A percentile compares a stretch with the other conserved stretches of the same genome.
Evolutionary conservation across 371 early-diverging fungal species (phyloP).

Genomic region (Mucor circinelloides): DNA sequence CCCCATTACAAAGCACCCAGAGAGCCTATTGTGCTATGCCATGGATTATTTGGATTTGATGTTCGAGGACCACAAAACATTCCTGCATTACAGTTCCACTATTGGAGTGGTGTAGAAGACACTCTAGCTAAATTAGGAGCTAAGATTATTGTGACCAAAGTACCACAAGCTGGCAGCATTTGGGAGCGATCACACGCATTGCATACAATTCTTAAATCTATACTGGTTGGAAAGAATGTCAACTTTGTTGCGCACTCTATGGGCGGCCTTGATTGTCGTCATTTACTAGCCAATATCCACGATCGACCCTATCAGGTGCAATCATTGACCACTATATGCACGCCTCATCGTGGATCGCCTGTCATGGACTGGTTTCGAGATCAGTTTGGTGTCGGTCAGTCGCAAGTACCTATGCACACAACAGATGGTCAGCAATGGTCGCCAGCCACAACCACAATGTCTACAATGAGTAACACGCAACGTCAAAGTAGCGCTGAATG

Average conservation of each 20-base stretch:
- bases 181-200: conserved; percentile 79
- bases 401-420: neutral
- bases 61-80: conserved; percentile 72
- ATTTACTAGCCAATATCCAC: conserved; percentile 77
- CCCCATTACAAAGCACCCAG: conserved; percentile 76
- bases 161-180: conserved; percentile 81
- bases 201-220: conserved; percentile 61
- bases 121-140: conserved; percentile 82
- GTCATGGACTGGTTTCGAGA: conserved; percentile 94
- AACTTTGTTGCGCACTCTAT: conserved; percentile 94
- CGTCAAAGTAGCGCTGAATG: neutral
- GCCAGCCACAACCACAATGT: neutral
- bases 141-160: conserved; percentile 80
- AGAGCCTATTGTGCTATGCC: conserved; percentile 86
- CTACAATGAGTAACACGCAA: neutral
- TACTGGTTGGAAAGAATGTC: conserved; percentile 59
- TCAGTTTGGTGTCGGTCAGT: conserved; percentile 60
- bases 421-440: neutral
- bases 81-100: conserved; percentile 85
- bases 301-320: conserved; percentile 65
- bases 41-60: conserved; percentile 92
- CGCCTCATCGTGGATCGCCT: conserved; percentile 89
- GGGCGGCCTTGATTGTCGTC: conserved; percentile 91
- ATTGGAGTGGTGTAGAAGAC: conserved; percentile 89
- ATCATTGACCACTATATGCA: conserved; percentile 87